Evolutionary conservation across 257 asterid species (phyloP).

Genomic region (Nyctanthes arbortristis): DNA sequence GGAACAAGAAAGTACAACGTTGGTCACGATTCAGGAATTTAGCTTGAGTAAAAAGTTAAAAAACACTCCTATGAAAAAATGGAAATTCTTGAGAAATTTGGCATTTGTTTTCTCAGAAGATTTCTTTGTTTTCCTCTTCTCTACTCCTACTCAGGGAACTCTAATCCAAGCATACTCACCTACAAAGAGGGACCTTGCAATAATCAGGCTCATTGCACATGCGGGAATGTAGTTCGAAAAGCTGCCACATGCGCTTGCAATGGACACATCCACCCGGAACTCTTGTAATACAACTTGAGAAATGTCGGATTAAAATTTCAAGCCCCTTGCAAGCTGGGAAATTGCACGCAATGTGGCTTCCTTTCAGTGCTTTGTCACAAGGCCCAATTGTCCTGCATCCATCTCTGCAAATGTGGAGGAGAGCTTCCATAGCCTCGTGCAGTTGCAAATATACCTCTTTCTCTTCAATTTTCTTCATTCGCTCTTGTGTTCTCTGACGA

Average conservation of each 20-base stretch:
- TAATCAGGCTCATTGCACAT: conserved; percentile 73
- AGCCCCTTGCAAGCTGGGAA: conserved; percentile 87
- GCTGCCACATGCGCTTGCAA: conserved; percentile 97
- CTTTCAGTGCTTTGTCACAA: conserved; percentile 65
- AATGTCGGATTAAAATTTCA: conserved; percentile 78
- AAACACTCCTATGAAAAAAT: background rate
- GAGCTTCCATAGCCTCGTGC: conserved; percentile 94
- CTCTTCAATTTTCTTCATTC: conserved; percentile 68
- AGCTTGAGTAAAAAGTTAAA: too few relatives aligned
- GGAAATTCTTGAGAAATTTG: background rate
- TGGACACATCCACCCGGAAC: conserved; percentile 90
- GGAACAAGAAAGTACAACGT: too few relatives aligned
- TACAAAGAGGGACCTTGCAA: conserved; percentile 94
- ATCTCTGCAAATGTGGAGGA: conserved; percentile 77
- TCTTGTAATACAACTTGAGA: conserved; percentile 61
- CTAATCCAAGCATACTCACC: conserved; percentile 38
- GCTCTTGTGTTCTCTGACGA: conserved; percentile 74
- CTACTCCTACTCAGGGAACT: too few relatives aligned
- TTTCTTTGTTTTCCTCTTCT: too few relatives aligned
- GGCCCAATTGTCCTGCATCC: conserved; percentile 95
- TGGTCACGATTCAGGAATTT: too few relatives aligned
- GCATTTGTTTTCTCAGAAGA: too few relatives aligned
- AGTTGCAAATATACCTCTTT: conserved; percentile 75
- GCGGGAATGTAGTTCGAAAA: conserved; percentile 80
- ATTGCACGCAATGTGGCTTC: conserved; percentile 49